Percentiles rank a stretch among this genome's conserved stretches.
phyloP scores from a whole-genome alignment of 129 eudicot genomes.

The Helianthus annuus region DNA sequence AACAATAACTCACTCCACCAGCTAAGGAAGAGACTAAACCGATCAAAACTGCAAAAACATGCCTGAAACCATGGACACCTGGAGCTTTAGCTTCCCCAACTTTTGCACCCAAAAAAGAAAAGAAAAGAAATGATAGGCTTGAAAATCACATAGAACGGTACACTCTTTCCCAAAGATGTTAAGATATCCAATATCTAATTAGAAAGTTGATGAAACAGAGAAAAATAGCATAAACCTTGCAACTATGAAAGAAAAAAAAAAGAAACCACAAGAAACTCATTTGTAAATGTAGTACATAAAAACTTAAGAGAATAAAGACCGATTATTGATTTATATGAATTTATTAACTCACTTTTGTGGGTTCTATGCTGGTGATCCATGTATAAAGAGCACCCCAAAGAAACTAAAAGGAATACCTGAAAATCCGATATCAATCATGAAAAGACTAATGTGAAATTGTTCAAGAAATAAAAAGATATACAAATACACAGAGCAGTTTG shows the following conservation, averaged over 20 bases:
- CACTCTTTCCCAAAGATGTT: too few species aligned
- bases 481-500: not conserved
- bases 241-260: too few species aligned
- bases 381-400: constrained; percentile 68
- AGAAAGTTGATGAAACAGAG: too few species aligned
- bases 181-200: too few species aligned
- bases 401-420: constrained; percentile 73
- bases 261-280: too few species aligned
- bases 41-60: constrained; percentile 46
- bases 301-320: constrained; percentile 12
- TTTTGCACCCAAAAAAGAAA: constrained; percentile 31
- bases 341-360: constrained; percentile 46
- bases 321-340: constrained; percentile 26
- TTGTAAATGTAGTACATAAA: not conserved
- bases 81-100: constrained; percentile 33
- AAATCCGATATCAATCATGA: constrained; percentile 28
- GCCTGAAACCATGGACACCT: constrained; percentile 33
- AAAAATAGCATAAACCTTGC: too few species aligned
- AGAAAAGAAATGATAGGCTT: too few species aligned
- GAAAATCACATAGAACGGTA: too few species aligned
- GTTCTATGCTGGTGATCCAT: too few species aligned
- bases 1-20: constrained; percentile 60
- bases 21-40: constrained; percentile 61
- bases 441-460: not conserved
- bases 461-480: not conserved